Percentiles rank a stretch among this genome's conserved stretches.
Conservation (phyloP, 345 rosid species). For the Erysimum cheiranthoides region DNA sequence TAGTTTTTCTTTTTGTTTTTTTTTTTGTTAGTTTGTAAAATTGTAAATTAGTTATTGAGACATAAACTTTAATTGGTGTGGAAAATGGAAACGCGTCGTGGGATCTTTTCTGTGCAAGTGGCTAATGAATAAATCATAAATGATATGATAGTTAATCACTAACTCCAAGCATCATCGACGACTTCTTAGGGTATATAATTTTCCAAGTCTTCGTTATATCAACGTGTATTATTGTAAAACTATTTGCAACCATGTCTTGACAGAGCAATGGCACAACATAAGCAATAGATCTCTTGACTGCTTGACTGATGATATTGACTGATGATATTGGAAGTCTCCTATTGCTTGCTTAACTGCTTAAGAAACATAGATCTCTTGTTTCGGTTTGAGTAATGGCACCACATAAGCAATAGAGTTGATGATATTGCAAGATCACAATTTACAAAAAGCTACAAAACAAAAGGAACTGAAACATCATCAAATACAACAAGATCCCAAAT, state of each 20-base stretch:
- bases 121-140: background rate
- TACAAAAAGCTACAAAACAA: background rate
- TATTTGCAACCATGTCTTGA: slow-evolving; percentile 13
- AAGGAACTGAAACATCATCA: background rate
- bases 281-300: too few relatives aligned
- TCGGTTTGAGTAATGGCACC: background rate
- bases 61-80: slow-evolving; percentile 7
- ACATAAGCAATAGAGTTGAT: background rate
- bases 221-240: slow-evolving; percentile 17
- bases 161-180: slow-evolving; percentile 14
- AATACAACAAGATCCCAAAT: slow-evolving; percentile 5
- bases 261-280: background rate
- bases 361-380: background rate
- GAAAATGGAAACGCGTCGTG: slow-evolving; percentile 23
- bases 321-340: too few relatives aligned
- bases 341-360: background rate
- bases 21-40: background rate
- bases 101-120: slow-evolving; percentile 31
- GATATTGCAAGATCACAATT: background rate
- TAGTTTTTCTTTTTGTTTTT: background rate
- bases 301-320: too few relatives aligned
- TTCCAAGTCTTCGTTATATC: slow-evolving; percentile 24
- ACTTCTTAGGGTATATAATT: slow-evolving; percentile 14
- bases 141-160: background rate
- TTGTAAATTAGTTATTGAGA: background rate